Base-by-base conservation (phyloP, 2,329 filamentous ascomycete genomes). In the Esteya vermicola region DNA sequence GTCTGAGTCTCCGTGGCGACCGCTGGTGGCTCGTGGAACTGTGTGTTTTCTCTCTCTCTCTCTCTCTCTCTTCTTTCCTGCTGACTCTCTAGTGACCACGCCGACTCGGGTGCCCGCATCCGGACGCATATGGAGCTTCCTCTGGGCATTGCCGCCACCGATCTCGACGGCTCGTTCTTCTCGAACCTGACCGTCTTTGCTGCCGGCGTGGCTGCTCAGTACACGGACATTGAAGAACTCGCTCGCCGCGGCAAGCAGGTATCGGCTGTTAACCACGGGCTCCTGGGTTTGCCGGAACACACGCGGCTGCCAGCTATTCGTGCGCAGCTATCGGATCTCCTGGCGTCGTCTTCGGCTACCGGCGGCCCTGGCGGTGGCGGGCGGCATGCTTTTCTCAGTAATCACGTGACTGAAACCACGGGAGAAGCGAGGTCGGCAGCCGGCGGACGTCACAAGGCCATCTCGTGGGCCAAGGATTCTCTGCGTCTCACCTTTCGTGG, bases 1-100 rank as follows among this genome's bases (percentile, higher is more conserved):
- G 76, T 39, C 68, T 85, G 54, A 78, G 79, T 53, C 66, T 82
- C 52, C 68, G 70, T 51, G 83, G 84, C 39, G 83, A 91, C 53
- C 70, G 70, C 45, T 93, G 84, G 83, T 88, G 80, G 76, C 62
- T 88, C 44, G 64, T 85, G 40, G 70, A 80, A 56, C 57, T 74
- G 68, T 77, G 61, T 60, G 70, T 64, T 30, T 19, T 9, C 43
- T 48, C 41, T 19, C 14, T 13, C 14, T 26, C 8, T 30, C 20
- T 55, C 57, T 73, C 68, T 77, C 61, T 61, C 68, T 62, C n/a
- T n/a, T 34, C 25, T 35, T 31, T 35, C 25, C 19, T 32, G n/a
- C 23, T 44, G 31, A 25, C 40, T 38, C 27, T 43, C 48, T 18
- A 36, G 33, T 13, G 18, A 31, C 18, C 21, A 43, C 25, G 14